These are phyloP conservation scores for Coniella lustricola DNA, from an alignment of 2,329 filamentous ascomycete genomes.

Conservation along the genomic window DNA sequence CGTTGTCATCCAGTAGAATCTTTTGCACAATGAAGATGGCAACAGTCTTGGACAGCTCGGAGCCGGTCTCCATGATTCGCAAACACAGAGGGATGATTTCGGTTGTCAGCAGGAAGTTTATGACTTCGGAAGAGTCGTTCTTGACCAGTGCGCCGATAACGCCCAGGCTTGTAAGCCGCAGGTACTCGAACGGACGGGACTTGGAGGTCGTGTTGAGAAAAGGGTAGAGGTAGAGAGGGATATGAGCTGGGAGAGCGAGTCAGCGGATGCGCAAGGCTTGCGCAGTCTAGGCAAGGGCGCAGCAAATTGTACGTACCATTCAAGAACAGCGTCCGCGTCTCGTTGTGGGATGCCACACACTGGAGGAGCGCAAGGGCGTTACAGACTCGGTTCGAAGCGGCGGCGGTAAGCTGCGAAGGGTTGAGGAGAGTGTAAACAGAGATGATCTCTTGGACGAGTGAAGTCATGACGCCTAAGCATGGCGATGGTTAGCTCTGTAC, in stretches of 20 bases:
- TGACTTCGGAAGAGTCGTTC: conserved; percentile 97
- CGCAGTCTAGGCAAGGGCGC: not conserved
- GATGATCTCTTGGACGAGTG: conserved; percentile 94
- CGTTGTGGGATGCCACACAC: conserved; percentile 95
- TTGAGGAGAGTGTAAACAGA: conserved; percentile 96
- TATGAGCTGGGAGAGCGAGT: conserved; percentile 62
- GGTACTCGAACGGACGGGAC: conserved; percentile 93
- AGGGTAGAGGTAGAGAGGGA: conserved; percentile 93
- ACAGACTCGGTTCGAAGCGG: conserved; percentile 95
- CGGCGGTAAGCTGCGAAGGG: conserved; percentile 91
- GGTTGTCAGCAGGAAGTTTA: conserved; percentile 96
- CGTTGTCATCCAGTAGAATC: conserved; percentile 93
- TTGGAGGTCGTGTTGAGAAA: conserved; percentile 99
- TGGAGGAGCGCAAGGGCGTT: conserved; percentile 93
- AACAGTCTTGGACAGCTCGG: conserved; percentile 96
- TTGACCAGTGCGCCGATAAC: conserved; percentile 97
- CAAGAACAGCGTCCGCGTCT: conserved; percentile 87
- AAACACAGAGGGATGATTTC: conserved; percentile 98
- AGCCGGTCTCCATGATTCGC: conserved; percentile 98
- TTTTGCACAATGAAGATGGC: conserved; percentile 99
- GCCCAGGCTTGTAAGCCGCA: conserved; percentile 88
- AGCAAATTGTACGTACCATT: conserved; percentile 60
- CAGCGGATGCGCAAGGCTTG: not conserved
- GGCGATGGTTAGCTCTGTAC: not conserved
- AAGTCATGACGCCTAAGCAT: conserved; percentile 85